These are phyloP conservation scores for Taphrina wiesneri DNA, from an alignment of 1,139 yeast species.

Conservation along the genomic window DNA sequence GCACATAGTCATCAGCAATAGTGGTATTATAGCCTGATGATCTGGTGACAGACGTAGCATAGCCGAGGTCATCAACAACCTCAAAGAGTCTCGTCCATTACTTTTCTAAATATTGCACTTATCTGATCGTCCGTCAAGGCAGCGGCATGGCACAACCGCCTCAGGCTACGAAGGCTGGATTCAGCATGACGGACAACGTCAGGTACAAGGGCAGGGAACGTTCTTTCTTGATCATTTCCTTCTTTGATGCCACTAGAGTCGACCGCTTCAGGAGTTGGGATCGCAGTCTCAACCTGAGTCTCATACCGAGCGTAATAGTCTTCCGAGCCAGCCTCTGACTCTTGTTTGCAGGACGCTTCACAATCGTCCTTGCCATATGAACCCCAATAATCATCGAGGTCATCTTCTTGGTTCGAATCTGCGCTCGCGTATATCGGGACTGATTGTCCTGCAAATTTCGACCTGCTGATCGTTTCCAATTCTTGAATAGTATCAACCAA, in stretches of 20 bases:
- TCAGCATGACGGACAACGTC: slow-evolving; percentile 20
- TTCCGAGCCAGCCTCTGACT: not conserved
- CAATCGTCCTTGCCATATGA: slow-evolving; percentile 6
- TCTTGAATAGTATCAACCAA: not conserved
- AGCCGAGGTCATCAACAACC: not conserved
- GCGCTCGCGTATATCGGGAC: not conserved
- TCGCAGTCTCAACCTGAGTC: slow-evolving; percentile 16
- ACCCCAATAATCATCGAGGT: slow-evolving; percentile 22
- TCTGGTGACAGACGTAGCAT: no score
- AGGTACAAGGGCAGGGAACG: not conserved
- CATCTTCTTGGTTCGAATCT: not conserved
- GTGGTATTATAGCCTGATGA: no score
- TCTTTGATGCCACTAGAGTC: not conserved
- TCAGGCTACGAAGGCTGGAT: slow-evolving; percentile 16
- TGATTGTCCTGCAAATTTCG: not conserved
- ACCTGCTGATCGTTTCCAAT: not conserved
- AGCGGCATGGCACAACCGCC: slow-evolving; percentile 7
- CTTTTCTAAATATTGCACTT: not conserved
- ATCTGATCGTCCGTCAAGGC: slow-evolving; percentile 2
- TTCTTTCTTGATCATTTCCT: not conserved
- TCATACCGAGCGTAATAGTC: slow-evolving; percentile 30
- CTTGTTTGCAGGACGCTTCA: not conserved
- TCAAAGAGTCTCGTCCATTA: not conserved
- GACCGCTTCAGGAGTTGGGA: not conserved
- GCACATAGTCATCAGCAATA: no score